Conservation (phyloP, 2,329 filamentous ascomycete species). For the Fusarium nygamai region DNA sequence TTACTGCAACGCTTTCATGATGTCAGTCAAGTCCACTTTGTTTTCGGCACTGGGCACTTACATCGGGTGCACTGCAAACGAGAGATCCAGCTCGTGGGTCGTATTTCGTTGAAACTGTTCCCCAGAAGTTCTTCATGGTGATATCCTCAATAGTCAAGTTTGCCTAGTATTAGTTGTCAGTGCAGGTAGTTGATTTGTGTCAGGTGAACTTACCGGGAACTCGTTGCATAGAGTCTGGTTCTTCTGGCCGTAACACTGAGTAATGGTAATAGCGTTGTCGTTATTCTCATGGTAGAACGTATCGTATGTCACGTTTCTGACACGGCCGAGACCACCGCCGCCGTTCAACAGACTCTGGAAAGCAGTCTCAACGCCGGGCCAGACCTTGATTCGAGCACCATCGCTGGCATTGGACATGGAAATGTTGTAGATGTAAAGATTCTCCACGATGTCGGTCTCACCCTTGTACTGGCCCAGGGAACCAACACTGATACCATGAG, state of each 20-base stretch:
- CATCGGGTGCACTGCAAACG: constrained; percentile 45
- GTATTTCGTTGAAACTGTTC: constrained; percentile 42
- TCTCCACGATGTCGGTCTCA: constrained; percentile 73
- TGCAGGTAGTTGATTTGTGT: accelerated
- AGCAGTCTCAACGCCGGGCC: constrained; percentile 61
- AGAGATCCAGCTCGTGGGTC: constrained; percentile 45
- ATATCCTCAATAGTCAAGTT: constrained; percentile 41
- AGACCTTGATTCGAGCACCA: constrained; percentile 78
- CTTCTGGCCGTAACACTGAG: constrained; percentile 44
- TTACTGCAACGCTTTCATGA: constrained; percentile 36
- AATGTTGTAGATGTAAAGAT: constrained; percentile 72
- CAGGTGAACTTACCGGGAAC: constrained; percentile 18
- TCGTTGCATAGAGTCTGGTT: constrained; percentile 42
- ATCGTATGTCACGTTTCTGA: constrained; percentile 75
- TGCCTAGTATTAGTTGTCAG: constrained; percentile 24
- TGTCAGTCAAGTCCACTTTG: background rate
- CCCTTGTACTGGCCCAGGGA: constrained; percentile 74
- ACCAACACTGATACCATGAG: constrained; percentile 78
- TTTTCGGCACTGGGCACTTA: background rate
- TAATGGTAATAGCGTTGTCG: constrained; percentile 54
- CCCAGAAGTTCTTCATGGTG: constrained; percentile 46
- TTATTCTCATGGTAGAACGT: constrained; percentile 69
- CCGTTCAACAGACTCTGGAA: constrained; percentile 65
- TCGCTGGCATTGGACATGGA: constrained; percentile 69
- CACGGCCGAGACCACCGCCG: constrained; percentile 62